Base-by-base conservation (phyloP, 2,329 filamentous ascomycete species). In the Lasiodiplodia theobromae region DNA sequence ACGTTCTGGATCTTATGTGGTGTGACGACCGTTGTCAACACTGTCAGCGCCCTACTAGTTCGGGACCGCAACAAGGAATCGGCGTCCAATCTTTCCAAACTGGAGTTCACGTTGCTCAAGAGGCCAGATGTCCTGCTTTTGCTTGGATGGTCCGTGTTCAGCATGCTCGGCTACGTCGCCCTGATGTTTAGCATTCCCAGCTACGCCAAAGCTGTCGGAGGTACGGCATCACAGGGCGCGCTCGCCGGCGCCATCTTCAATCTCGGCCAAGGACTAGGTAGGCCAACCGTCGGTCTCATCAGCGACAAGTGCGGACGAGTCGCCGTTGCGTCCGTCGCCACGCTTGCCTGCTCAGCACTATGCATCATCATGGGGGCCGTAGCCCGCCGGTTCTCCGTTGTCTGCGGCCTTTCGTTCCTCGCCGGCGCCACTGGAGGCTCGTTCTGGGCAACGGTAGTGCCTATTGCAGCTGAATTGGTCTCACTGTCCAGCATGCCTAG, bases 241-340 rank as follows among this genome's bases (percentile, higher is more conserved):
- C 71, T 75, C 51, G 68, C 82, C 21, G 78, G 77, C 28, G 82
- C 78, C 0, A 69, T 83, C 14, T 71, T 84, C 51, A 85, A 86
- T 69, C 71, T 86, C 0, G 84, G 84, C 0, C 83, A 81, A 5
- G 81, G 79, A 0, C 54, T 84, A 54, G 82, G 82, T 14, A 72
- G 83, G 16, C 82, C 82, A 2, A 72, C 78, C 18, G 79, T 82
- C 34, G 82, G 82, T 0, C 68, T 81, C 21, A 68, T 79, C 3
- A 82, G 80, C 67, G 83, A 85, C 74, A 70, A 74, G 10, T 78
- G 77, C 70, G 79, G 81, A 10, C 72, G 82, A 11, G 78, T 83
- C 60, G 73, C 79, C 40, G 74, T 78, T 3, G 79, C 82, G 73
- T 7, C 38, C 72, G 6, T 68, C 80, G 31, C 31, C 31, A 34